A percentile compares a stretch with the other conserved stretches of the same genome.
These are phyloP conservation scores for Pichia inconspicua DNA, from an alignment of 1,139 yeast genomes.

Conservation along the genomic window DNA sequence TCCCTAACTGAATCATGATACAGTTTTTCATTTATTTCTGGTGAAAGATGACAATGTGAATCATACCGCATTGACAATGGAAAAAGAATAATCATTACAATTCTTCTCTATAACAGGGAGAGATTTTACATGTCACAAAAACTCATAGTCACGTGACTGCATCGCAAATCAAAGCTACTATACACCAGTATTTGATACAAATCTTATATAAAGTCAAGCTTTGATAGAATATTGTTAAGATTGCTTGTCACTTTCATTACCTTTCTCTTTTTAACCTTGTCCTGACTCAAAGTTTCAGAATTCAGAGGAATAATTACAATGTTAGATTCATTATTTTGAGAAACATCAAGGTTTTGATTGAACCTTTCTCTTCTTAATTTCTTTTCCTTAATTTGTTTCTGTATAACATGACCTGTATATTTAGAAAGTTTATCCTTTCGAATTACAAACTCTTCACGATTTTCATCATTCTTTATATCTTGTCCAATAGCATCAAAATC, in stretches of 20 bases:
- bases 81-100: no score
- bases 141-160: background rate
- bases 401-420: background rate
- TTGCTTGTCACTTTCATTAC: background rate
- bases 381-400: constrained; percentile 3
- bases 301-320: background rate
- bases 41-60: constrained; percentile 58
- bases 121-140: background rate
- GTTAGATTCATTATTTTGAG: background rate
- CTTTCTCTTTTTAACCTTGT: background rate
- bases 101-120: no score
- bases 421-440: background rate
- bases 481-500: constrained; percentile 4
- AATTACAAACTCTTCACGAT: background rate
- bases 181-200: no score
- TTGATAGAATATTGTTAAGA: background rate
- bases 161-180: no score
- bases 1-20: constrained; percentile 5
- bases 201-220: constrained; percentile 1
- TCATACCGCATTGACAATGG: constrained; percentile 31
- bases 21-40: constrained; percentile 15
- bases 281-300: background rate
- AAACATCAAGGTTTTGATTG: background rate
- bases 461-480: background rate
- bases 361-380: background rate